Conservation (phyloP, 23 red algal genomes). For the Agarophyton chilense region DNA sequence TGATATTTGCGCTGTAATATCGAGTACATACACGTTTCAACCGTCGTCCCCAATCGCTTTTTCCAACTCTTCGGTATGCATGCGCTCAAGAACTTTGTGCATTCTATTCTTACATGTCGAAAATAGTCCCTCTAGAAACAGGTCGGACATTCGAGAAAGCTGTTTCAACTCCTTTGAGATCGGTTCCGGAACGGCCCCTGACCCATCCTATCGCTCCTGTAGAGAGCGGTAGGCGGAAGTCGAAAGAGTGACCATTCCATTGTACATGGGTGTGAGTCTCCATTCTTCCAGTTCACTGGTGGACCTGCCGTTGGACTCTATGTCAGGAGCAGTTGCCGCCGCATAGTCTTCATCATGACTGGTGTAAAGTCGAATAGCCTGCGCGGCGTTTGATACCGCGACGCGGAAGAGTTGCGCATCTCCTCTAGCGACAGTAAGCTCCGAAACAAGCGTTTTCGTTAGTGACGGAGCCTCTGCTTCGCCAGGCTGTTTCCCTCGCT, state of each 20-base stretch:
- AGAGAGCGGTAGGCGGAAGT: conserved; percentile 48
- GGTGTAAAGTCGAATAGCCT: conserved; percentile 52
- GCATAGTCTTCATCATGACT: conserved; percentile 72
- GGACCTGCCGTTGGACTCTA: conserved; percentile 5
- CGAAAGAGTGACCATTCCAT: conserved; percentile 60
- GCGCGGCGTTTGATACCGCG: conserved; percentile 65
- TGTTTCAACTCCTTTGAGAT: conserved; percentile 47
- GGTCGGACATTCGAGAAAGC: conserved; percentile 42
- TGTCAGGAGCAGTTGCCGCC: conserved; percentile 43
- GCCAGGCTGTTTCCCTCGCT: conserved; percentile 30
- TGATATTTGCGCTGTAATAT: conserved; percentile 68
- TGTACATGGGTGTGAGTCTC: conserved; percentile 72
- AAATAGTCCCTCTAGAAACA: conserved; percentile 58
- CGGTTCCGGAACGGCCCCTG: conserved; percentile 40
- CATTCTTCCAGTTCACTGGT: conserved; percentile 55
- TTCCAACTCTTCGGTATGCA: conserved; percentile 69
- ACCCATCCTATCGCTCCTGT: conserved; percentile 47
- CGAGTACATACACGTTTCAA: conserved; percentile 68
- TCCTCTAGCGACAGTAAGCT: conserved; percentile 44
- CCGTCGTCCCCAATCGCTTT: conserved; percentile 52
- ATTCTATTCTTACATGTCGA: conserved; percentile 34
- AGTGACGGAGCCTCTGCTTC: conserved; percentile 69
- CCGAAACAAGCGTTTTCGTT: conserved; percentile 49
- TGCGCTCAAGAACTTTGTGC: conserved; percentile 34
- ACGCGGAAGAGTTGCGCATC: conserved; percentile 42